Percentiles rank a stretch among this genome's conserved stretches.
phyloP scores from a whole-genome alignment of 2,329 filamentous ascomycete species.

The Ophiobolus disseminans region DNA sequence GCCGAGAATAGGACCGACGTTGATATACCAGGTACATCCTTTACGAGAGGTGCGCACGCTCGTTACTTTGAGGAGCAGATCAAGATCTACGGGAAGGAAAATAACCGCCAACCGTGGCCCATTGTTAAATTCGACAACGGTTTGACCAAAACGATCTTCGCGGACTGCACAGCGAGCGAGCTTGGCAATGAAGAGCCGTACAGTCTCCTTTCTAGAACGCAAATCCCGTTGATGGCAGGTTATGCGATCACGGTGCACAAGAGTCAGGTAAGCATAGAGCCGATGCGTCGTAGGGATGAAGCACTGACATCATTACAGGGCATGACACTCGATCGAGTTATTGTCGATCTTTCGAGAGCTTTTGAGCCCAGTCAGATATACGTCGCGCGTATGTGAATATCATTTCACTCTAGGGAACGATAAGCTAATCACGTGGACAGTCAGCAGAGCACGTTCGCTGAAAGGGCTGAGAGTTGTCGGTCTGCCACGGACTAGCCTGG shows the following conservation, averaged over 20 bases:
- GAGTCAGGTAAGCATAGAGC: constrained; percentile 42
- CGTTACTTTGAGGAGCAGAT: constrained; percentile 49
- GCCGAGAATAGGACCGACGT: constrained; percentile 6
- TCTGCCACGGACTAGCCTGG: constrained; percentile 31
- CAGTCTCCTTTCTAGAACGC: constrained; percentile 62
- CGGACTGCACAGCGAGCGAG: constrained; percentile 59
- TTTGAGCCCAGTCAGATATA: constrained; percentile 69
- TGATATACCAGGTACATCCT: constrained; percentile 12
- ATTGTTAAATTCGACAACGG: constrained; percentile 63
- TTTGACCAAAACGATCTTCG: constrained; percentile 54
- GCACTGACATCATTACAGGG: constrained; percentile 46
- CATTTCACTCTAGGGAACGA: not conserved
- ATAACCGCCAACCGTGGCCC: constrained; percentile 54
- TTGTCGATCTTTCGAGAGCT: constrained; percentile 59
- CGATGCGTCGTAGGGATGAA: not conserved
- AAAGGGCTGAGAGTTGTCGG: constrained; percentile 55
- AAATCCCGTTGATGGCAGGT: constrained; percentile 65
- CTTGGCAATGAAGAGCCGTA: constrained; percentile 57
- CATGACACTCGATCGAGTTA: constrained; percentile 66
- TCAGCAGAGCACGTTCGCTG: constrained; percentile 63
- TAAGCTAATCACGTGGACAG: constrained; percentile 20
- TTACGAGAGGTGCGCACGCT: constrained; percentile 49
- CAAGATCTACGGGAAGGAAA: constrained; percentile 47
- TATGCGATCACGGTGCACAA: constrained; percentile 72
- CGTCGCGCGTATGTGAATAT: constrained; percentile 57